These are phyloP conservation scores for Ulmus americana DNA, from an alignment of 331 rosid species.

Conservation along the genomic window DNA sequence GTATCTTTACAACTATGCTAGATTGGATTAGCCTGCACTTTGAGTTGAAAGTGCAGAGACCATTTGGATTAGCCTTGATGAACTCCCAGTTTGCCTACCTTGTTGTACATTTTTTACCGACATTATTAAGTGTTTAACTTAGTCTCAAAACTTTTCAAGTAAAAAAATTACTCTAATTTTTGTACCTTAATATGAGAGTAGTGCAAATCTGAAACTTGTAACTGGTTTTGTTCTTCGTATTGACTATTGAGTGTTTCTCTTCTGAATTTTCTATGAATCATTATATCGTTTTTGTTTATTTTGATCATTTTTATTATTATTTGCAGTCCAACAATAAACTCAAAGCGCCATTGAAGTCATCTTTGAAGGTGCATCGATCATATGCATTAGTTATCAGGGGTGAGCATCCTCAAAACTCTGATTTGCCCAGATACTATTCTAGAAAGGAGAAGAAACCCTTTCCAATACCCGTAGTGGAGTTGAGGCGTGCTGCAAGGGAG, in stretches of 20 bases:
- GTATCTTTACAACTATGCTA: neutral
- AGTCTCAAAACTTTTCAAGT: no score
- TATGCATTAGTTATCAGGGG: conserved; percentile 33
- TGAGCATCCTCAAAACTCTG: conserved; percentile 75
- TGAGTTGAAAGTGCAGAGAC: neutral
- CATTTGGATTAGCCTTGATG: neutral
- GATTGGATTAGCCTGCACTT: neutral
- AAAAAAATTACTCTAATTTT: neutral
- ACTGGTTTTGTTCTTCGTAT: neutral
- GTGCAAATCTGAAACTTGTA: neutral
- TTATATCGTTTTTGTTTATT: neutral
- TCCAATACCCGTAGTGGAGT: conserved; percentile 66
- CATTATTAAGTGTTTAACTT: neutral
- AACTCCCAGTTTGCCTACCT: neutral
- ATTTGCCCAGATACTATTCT: conserved; percentile 62
- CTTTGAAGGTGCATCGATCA: conserved; percentile 26
- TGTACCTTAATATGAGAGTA: neutral
- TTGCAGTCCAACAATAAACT: conserved; percentile 24
- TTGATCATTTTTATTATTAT: neutral
- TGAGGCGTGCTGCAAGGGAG: conserved; percentile 93
- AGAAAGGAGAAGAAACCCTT: conserved; percentile 83
- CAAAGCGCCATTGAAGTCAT: conserved; percentile 29
- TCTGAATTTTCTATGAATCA: neutral
- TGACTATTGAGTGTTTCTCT: neutral
- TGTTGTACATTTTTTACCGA: neutral